Base-by-base conservation (phyloP, 2,329 filamentous ascomycete genomes). In the Sclerotinia sclerotiorum region DNA sequence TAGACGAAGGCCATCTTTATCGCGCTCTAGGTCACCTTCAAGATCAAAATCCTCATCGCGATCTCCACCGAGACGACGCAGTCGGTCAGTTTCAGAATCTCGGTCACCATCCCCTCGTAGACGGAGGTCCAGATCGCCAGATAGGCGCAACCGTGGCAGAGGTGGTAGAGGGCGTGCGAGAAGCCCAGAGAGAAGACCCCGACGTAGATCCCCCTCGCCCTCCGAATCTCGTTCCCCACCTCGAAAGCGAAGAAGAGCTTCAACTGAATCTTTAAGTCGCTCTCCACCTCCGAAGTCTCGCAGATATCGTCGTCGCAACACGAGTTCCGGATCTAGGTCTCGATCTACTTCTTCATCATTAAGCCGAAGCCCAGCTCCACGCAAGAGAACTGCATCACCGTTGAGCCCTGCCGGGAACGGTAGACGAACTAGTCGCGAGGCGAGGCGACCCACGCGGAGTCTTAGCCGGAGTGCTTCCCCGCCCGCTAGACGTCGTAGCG, bases 391-490 rank as follows among this genome's bases (percentile, higher is more conserved):
- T 27, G 42, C 11, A 21, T 54, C 56, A 35, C 71, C 74, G 44
- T 69, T 73, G 67, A 73, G 72, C 48, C 73, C 74, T 68, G 72
- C 71, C 52, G 68, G 55, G 66, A 72, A 75, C 63, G 60, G 58
- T 68, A 65, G 72, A 51, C 69, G 69, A 42, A 62, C 61, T 70
- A 57, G 69, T 72, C 75, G 73, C 69, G 73, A 75, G 68, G 76
- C 76, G 73, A 74, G 72, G 69, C 74, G 74, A 71, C 75, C 76
- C 74, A 77, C 77, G 69, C 75, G 75, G 69, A 77, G 76, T 72
- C 73, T 74, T 70, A 78, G 75, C 69, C 76, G 75, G 69, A 78
- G 74, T 68, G 71, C 72, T 15, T 74, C 77, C n/a, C 77, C 76
- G 46, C 75, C 73, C 60, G 70, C 72, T 32, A 74, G 72, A 60